Base-by-base conservation (phyloP, 495 filamentous ascomycete genomes). In the Saxophila tyrrhenica region DNA sequence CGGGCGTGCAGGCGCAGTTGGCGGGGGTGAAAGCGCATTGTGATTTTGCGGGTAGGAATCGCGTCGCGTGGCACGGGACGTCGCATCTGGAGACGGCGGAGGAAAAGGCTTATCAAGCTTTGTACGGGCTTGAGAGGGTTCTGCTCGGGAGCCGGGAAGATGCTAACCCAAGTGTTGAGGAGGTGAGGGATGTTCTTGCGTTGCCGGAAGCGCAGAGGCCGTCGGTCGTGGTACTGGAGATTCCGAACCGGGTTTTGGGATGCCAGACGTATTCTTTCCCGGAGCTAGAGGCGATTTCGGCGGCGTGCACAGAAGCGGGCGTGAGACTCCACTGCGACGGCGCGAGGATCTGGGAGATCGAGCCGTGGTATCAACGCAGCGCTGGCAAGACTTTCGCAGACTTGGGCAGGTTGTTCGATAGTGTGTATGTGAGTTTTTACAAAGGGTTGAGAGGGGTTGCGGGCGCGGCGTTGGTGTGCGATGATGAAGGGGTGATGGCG, bases 311-410 rank as follows among this genome's bases (percentile, higher is more conserved):
- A 42, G 20, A 47, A 24, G 48, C 52, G 16, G 59, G 50, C n/a
- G 54, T 61, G 20, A 43, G 15, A 1, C n/a, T 61, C 10, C 59
- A 61, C 39, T 52, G 51, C 47, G 59, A 61, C 47, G 59, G 59
- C 16, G 59, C 59, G 7, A 49, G 59, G 0, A 17, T 61, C 13
- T 61, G 54, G 54, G 59, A 61, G 50, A 55, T 60, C 24, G 57
- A 60, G 29, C 57, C 57, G 11, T 60, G 55, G 25, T 60, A 60
- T 21, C 51, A 53, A 22, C 47, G 46, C 15, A 55, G 39, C 3
- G 46, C 39, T 8, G 48, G 48, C 39, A 60, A 60, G 41, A 56
- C 52, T 2, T 55, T 55, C 29, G 32, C 24, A 8, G 57, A 60
- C 15, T 1, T 60, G 21, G 52, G 15, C 3, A 15, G 7, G 10